Conservation (phyloP, 257 asterid species). For the Nemophila menziesii region DNA sequence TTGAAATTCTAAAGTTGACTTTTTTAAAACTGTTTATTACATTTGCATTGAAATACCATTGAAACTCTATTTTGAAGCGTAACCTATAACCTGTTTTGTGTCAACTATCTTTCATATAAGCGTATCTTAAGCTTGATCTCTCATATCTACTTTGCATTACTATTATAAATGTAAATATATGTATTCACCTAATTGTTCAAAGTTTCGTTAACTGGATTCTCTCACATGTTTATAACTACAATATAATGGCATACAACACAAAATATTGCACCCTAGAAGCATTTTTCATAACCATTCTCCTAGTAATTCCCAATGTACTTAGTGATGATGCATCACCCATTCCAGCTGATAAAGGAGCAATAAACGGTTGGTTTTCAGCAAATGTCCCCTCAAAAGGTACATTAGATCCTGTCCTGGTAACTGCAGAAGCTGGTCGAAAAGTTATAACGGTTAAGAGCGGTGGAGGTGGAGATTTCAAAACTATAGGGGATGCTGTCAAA, state of each 20-base stretch:
- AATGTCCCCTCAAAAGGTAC: slow-evolving; percentile 17
- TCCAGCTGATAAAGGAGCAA: slow-evolving; percentile 28
- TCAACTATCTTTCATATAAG: background rate
- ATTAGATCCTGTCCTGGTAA: slow-evolving; percentile 18
- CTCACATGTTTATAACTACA: background rate
- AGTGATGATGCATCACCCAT: slow-evolving; percentile 10
- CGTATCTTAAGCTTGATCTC: background rate
- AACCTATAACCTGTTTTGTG: too few relatives aligned
- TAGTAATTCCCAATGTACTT: slow-evolving; percentile 15
- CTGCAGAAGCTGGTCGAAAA: slow-evolving; percentile 21
- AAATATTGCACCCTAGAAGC: background rate
- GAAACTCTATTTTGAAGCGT: background rate
- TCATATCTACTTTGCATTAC: background rate
- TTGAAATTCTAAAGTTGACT: too few relatives aligned
- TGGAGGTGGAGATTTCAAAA: slow-evolving; percentile 58
- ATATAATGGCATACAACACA: slow-evolving; percentile 7
- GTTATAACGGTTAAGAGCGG: slow-evolving; percentile 26
- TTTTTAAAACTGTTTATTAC: too few relatives aligned
- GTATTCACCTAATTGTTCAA: background rate
- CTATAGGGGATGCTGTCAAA: slow-evolving; percentile 39
- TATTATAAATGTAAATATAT: background rate
- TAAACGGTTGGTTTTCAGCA: slow-evolving; percentile 38
- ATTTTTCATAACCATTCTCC: slow-evolving; percentile 9
- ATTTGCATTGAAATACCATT: background rate
- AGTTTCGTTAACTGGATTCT: too few relatives aligned